Percentiles rank a stretch among this genome's conserved stretches.
phyloP scores from a whole-genome alignment of 768 basidiomycete genomes.

The Boletellus sp. region DNA sequence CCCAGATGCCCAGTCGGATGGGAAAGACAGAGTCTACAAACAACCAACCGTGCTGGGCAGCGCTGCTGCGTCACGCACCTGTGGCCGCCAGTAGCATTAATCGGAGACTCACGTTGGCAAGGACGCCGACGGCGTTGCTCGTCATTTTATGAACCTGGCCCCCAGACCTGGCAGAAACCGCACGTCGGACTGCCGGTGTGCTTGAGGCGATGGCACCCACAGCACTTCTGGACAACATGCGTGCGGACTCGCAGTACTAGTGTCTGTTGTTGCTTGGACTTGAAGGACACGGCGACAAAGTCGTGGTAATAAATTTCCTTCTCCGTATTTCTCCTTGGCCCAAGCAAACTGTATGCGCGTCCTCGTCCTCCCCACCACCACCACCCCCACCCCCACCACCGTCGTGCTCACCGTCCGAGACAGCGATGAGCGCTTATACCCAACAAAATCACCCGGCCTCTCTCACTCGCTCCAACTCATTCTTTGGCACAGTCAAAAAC shows the following conservation, averaged over 20 bases:
- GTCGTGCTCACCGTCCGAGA: slow-evolving; percentile 14
- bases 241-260: neutral
- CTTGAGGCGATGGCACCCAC: neutral
- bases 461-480: slow-evolving; percentile 52
- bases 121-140: neutral
- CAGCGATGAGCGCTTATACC: slow-evolving; percentile 31
- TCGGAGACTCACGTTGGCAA: slow-evolving; percentile 19
- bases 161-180: neutral
- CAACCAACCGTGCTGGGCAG: slow-evolving; percentile 52
- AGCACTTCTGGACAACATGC: slow-evolving; percentile 19
- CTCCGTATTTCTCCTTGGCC: slow-evolving; percentile 2
- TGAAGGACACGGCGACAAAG: neutral
- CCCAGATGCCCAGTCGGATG: slow-evolving; percentile 64
- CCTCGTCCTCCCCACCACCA: slow-evolving; percentile 24
- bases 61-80: slow-evolving; percentile 8
- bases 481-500: slow-evolving; percentile 61
- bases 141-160: slow-evolving; percentile 8
- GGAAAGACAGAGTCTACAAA: slow-evolving; percentile 81
- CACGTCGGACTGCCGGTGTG: slow-evolving; percentile 4
- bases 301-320: slow-evolving; percentile 14
- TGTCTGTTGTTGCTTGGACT: too few species aligned
- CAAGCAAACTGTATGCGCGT: slow-evolving; percentile 16
- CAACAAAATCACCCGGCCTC: slow-evolving; percentile 30
- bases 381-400: slow-evolving; percentile 16
- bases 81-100: slow-evolving; percentile 9